Conservation (phyloP, 1,284 basidiomycete genomes). For the Fomitopsis pinicola region DNA sequence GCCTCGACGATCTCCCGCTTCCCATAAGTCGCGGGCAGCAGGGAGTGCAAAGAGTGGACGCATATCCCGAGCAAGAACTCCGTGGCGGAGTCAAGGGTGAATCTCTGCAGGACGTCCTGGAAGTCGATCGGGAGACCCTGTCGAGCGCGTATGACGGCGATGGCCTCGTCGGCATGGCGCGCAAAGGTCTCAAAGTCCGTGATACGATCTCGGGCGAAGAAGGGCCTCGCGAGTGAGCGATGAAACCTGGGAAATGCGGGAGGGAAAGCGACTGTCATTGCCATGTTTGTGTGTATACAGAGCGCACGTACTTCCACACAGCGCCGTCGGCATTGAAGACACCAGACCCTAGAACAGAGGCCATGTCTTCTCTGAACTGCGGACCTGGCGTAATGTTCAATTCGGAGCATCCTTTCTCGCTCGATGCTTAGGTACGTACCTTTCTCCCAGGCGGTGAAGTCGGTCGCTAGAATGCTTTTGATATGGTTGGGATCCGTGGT, state of each 20-base stretch:
- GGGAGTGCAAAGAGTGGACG: slow-evolving; percentile 28
- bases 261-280: slow-evolving; percentile 26
- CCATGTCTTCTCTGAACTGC: slow-evolving; percentile 15
- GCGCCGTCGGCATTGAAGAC: slow-evolving; percentile 37
- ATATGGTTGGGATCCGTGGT: slow-evolving; percentile 28
- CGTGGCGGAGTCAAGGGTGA: slow-evolving; percentile 36
- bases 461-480: slow-evolving; percentile 29
- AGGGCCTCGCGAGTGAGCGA: slow-evolving; percentile 47
- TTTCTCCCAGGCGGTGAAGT: slow-evolving; percentile 28
- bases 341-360: slow-evolving; percentile 30
- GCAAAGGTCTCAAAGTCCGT: slow-evolving; percentile 50
- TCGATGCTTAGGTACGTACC: slow-evolving; percentile 10
- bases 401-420: background rate
- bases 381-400: slow-evolving; percentile 4
- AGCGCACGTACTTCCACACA: background rate
- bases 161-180: slow-evolving; percentile 24
- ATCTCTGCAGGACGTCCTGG: slow-evolving; percentile 30
- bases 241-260: slow-evolving; percentile 38
- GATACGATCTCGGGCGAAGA: slow-evolving; percentile 46
- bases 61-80: slow-evolving; percentile 36
- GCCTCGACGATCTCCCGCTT: slow-evolving; percentile 20
- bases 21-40: slow-evolving; percentile 22
- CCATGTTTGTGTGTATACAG: background rate
- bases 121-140: slow-evolving; percentile 32
- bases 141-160: slow-evolving; percentile 22